These are phyloP conservation scores for Prunus dulcis DNA, from an alignment of 306 rosid genomes.

Conservation along the genomic window DNA sequence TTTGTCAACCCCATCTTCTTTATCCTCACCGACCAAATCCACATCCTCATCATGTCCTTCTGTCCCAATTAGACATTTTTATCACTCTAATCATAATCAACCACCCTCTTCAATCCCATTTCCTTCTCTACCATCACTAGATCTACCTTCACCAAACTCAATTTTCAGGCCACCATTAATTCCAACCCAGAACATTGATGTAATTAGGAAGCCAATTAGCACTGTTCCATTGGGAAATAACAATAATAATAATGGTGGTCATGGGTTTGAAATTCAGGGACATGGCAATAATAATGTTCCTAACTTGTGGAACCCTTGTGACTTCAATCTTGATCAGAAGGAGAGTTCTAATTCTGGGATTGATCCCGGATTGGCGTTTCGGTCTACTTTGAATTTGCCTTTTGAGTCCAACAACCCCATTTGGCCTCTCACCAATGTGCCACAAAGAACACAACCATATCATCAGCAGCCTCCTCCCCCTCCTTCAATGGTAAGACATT, in stretches of 20 bases:
- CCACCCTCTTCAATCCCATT: slow-evolving; percentile 36
- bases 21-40: slow-evolving; percentile 36
- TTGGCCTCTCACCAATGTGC: slow-evolving; percentile 41
- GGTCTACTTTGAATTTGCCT: slow-evolving; percentile 34
- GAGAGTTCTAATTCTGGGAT: slow-evolving; percentile 23
- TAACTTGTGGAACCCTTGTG: slow-evolving; percentile 39
- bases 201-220: slow-evolving; percentile 7
- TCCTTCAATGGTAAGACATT: slow-evolving; percentile 47
- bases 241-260: slow-evolving; percentile 9
- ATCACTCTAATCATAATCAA: slow-evolving; percentile 24
- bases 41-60: slow-evolving; percentile 26
- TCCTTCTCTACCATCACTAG: slow-evolving; percentile 25
- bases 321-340: slow-evolving; percentile 34
- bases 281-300: slow-evolving; percentile 27
- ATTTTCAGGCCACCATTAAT: slow-evolving; percentile 27
- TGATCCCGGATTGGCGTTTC: slow-evolving; percentile 45
- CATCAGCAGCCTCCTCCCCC: slow-evolving; percentile 28
- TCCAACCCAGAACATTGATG: slow-evolving; percentile 33
- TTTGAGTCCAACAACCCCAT: slow-evolving; percentile 35
- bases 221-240: slow-evolving; percentile 31
- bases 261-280: slow-evolving; percentile 39
- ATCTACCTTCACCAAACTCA: slow-evolving; percentile 31
- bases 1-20: slow-evolving; percentile 27
- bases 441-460: slow-evolving; percentile 37
- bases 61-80: slow-evolving; percentile 31